Evolutionary conservation across 805 yeast genomes (phyloP), one percentile per base, ranked within the genome.

Genomic region (Zygotorulaspora chibaensis): DNA sequence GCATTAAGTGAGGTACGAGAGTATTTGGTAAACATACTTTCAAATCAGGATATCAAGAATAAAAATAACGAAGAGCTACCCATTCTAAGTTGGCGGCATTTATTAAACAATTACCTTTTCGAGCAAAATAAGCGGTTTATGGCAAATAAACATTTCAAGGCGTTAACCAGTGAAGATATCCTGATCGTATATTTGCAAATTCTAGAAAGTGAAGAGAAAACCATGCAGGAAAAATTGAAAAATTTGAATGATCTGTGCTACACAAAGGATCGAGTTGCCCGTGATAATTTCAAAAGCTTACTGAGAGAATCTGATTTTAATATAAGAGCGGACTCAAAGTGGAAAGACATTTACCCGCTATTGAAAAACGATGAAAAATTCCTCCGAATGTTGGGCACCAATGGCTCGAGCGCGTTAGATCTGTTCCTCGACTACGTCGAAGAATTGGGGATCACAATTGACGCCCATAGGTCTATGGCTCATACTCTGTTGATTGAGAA

Each of bases 321-420:
- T 2, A 66, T 83, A 20, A 62, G 62, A 7, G 80, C 84, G 1
- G 74, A 74, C 45, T 69, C 84, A 1, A 69, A 65, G 41, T 88
- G 95, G 82, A 66, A 63, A 39, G 83, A 82, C 18, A 56, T 86
- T 1, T 71, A 77, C 35, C 67, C 74, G 0, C 48, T 57, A 4
- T 55, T 87, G 1, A 77, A 77, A 47, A 74, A 76, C 27, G 84
- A 83, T 49, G 70, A 69, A 38, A 66, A 78, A 12, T 88, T 84
- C 57, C 56, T 76, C 12, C 78, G 74, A 17, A 51, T 88, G 30
- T 72, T 88, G 46, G 96, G 95, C 0, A 73, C 89, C 43, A 71
- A 76, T 37, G 96, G 96, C 0, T 87, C 96, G 0, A 74, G 81
- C 1, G 84, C 96, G 0, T 58, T 82, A 35, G 95, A 88, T 51